Evolutionary conservation across 352 stramenopile genomes (phyloP), one percentile per base, ranked within the genome.

Genomic region (Blastocystis sp.): DNA sequence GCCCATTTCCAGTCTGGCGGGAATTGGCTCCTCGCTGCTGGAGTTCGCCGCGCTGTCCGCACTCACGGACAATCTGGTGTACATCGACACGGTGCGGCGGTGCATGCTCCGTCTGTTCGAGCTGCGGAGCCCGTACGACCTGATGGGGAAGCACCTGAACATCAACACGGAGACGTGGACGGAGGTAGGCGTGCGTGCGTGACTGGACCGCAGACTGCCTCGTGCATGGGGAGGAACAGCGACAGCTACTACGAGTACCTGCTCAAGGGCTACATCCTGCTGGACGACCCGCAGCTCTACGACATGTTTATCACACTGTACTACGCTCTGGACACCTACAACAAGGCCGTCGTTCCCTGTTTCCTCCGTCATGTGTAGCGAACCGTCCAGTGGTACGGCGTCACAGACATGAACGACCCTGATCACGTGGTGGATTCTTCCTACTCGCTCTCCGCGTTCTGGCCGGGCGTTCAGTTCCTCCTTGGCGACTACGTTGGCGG

Each of bases 241-340:
- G 96, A 99, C 91, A 98, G 94, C 64, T 98, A 97, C 90, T 98
- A 97, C 87, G 97, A 99, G 91, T 98, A 98, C 90, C 89, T 98
- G 52, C 89, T 98, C n/a, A 99, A 99, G 90, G 95, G 96, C 87
- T 94, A 98, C 89, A 91, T 98, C 52, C 90, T 98, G n/a, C 98
- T 97, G 89, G 94, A 94, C 28, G 94, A 98, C 77, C 89, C 93
- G 21, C 89, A 92, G 91, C 93, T 95, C 93, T 91, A 98, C 90
- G 92, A 92, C 11, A 98, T 98, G 94, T 97, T 91, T 48, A 40
- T 71, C 28, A 76, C 70, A 9, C 87, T 91, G 7, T 94, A 94
- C 80, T 61, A 80, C 21, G 91, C 92, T 9, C 89, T 95, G 43
- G 90, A 91, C 40, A 87, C 91, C 34, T 90, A 94, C 84, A 74